Base-by-base conservation (phyloP, 371 early-diverging fungal species). In the Amoeboaphelidium protococcarum region DNA sequence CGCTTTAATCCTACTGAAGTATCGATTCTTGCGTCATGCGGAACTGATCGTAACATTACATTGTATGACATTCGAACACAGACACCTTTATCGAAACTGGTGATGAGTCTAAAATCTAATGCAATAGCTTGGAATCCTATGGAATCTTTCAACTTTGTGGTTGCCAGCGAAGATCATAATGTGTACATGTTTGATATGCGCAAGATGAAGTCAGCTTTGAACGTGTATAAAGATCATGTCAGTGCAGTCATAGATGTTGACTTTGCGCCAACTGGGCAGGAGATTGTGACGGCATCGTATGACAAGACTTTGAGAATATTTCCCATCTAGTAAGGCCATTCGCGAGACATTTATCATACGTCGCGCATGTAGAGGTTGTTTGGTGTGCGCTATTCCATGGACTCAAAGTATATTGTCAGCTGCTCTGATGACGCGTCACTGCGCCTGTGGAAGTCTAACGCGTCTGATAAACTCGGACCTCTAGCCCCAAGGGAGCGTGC, bases 381-480 rank as follows among this genome's bases (percentile, higher is more conserved):
- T 60, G 78, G 83, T 37, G 85, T 92, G 23, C 75, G 77, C 50
- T 98, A 73, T 64, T 76, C 78, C 41, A 86, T 85, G 80, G 98
- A 97, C 63, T 72, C 74, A 60, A 82, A 88, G 51, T 98, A 72
- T 57, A 80, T 99, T n/a, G 59, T 98, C 6, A 85, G 88, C 1
- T 98, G 96, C 22, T 82, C 83, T 41, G 96, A 96, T 59, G 99
- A 99, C 61, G 94, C 92, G 53, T 92, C 86, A 58, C 66, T 99
- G 50, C 78, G 99, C 45, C 50, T 98, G 45, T 99, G 99, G 99
- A 94, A 88, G 63, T 77, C 90, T 1, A 66, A 78, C 19, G 92
- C 94, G 2, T 73, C 78, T 2, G 83, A 86, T 52, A 82, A 83
- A 59, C 58, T 86, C 50, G 88, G 88, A 47, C 52, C 59, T 26